phyloP scores from a whole-genome alignment of 140 eudicot species.

The Anethum foeniculum region DNA sequence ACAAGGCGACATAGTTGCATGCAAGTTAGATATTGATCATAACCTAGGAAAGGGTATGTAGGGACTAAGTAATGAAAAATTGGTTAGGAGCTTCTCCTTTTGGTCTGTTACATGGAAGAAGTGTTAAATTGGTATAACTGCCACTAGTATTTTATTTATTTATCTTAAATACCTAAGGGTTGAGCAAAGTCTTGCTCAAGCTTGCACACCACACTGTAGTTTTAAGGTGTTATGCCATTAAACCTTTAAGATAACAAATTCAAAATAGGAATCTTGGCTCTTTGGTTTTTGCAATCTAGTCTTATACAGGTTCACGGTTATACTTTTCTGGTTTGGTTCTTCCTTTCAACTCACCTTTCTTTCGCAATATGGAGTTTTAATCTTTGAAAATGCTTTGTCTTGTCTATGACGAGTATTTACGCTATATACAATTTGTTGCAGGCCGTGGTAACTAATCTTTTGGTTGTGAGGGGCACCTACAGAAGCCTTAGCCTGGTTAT shows the following conservation, averaged over 20 bases:
- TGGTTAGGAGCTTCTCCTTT: neutral
- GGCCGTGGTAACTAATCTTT: conserved; percentile 88
- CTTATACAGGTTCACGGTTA: neutral
- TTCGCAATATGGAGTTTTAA: neutral
- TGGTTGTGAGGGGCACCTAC: conserved; percentile 94
- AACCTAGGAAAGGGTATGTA: neutral
- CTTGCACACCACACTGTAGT: neutral
- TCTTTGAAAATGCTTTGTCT: neutral
- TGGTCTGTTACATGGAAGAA: neutral
- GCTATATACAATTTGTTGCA: conserved; percentile 22
- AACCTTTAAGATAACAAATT: neutral
- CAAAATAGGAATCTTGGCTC: neutral
- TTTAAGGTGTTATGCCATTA: neutral
- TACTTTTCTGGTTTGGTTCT: neutral
- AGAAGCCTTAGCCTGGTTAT: conserved; percentile 93
- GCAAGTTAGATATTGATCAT: neutral
- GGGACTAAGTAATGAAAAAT: neutral
- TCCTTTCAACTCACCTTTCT: neutral
- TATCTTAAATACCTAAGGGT: neutral
- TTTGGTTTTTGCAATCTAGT: neutral
- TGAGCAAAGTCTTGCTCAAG: neutral
- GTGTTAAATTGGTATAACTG: neutral
- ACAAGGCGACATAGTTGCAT: neutral
- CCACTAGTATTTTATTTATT: neutral
- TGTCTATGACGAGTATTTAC: neutral